These are phyloP conservation scores for Candida xiaguanensis DNA, from an alignment of 805 yeast species.

Conservation along the genomic window DNA sequence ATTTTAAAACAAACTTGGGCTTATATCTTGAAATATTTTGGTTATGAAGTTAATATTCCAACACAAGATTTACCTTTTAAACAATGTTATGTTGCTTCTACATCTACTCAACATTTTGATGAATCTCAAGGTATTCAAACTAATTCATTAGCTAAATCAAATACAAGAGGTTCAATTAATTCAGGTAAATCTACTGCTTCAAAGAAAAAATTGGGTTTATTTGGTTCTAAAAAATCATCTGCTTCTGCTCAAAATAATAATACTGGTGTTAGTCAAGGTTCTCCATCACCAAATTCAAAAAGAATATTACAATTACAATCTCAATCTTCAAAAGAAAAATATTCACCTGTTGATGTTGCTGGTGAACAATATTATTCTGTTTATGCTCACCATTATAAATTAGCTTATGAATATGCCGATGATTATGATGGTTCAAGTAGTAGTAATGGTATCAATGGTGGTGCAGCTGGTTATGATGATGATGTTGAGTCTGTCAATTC, in stretches of 20 bases:
- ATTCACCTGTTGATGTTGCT: slow-evolving; percentile 20
- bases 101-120: slow-evolving; percentile 10
- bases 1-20: slow-evolving; percentile 72
- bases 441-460: background rate
- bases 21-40: slow-evolving; percentile 56
- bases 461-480: slow-evolving; percentile 11
- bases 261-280: slow-evolving; percentile 8
- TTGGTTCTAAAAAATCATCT: slow-evolving; percentile 16
- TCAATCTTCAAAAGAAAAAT: slow-evolving; percentile 22
- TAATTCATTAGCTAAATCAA: slow-evolving; percentile 19
- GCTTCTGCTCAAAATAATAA: slow-evolving; percentile 6
- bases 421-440: slow-evolving; percentile 17
- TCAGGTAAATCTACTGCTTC: slow-evolving; percentile 27
- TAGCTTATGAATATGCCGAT: slow-evolving; percentile 13
- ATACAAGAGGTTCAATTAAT: slow-evolving; percentile 20
- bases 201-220: slow-evolving; percentile 31
- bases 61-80: slow-evolving; percentile 24
- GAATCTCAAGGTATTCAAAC: slow-evolving; percentile 6
- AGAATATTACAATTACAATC: slow-evolving; percentile 27
- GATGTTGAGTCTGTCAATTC: slow-evolving; percentile 20
- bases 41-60: slow-evolving; percentile 36
- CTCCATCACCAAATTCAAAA: slow-evolving; percentile 15
- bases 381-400: slow-evolving; percentile 18
- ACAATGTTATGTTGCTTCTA: slow-evolving; percentile 31
- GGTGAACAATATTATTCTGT: slow-evolving; percentile 17